A percentile compares a stretch with the other conserved stretches of the same genome.
Evolutionary conservation across 1,284 basidiomycete species (phyloP).

Genomic region (Filobasidium uniguttulatum): DNA sequence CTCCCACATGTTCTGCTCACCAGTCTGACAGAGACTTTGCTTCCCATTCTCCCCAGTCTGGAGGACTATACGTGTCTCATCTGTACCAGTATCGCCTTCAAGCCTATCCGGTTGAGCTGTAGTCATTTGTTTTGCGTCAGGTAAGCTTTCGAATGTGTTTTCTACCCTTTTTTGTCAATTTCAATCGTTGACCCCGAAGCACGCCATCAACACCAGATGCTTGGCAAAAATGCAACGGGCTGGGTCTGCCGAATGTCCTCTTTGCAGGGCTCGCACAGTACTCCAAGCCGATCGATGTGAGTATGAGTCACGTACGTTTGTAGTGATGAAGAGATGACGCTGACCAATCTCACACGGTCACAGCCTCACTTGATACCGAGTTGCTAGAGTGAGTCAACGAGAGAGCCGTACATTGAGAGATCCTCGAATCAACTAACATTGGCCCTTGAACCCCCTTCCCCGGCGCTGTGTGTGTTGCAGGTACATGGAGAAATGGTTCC

Average conservation of each 20-base stretch:
- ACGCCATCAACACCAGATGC: slow-evolving; percentile 41
- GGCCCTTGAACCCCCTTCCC: neutral
- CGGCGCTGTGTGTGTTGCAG: slow-evolving; percentile 14
- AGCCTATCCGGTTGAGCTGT: slow-evolving; percentile 71
- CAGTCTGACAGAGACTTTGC: slow-evolving; percentile 65
- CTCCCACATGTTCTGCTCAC: slow-evolving; percentile 71
- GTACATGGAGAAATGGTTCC: slow-evolving; percentile 90
- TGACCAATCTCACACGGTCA: neutral
- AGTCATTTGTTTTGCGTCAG: slow-evolving; percentile 84
- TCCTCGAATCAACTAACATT: slow-evolving; percentile 42
- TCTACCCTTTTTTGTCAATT: neutral
- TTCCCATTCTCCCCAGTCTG: slow-evolving; percentile 49
- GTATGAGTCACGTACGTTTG: slow-evolving; percentile 32
- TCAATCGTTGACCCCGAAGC: no score
- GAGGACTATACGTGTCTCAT: slow-evolving; percentile 56
- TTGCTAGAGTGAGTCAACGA: slow-evolving; percentile 27
- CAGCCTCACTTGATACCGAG: slow-evolving; percentile 26
- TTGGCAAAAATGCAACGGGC: slow-evolving; percentile 88
- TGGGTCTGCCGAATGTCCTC: slow-evolving; percentile 64
- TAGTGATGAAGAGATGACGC: neutral
- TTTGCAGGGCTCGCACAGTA: slow-evolving; percentile 68
- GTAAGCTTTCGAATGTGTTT: slow-evolving; percentile 25
- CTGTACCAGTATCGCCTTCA: slow-evolving; percentile 72
- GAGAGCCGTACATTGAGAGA: slow-evolving; percentile 47
- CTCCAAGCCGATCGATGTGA: slow-evolving; percentile 57